Base-by-base conservation (phyloP, 306 rosid species). In the Gillenia trifoliata region DNA sequence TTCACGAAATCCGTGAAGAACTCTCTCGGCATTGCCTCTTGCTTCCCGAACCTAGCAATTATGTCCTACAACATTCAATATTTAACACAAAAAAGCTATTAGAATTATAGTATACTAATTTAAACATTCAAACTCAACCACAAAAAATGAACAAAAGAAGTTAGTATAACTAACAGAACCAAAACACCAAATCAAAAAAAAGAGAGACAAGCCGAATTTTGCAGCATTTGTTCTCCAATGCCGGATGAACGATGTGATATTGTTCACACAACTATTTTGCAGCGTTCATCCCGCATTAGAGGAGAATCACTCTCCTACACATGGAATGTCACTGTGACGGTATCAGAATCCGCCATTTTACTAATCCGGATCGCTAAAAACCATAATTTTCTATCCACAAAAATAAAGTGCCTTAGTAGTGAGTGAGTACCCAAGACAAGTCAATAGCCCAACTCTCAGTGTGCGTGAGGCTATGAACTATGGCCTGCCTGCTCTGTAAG, bases 401-500 rank as follows among this genome's bases (percentile, higher is more conserved):
- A 8, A 45, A 20, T 45, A 15, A 15, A 45, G 13, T 45, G 52
- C 52, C 15, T 45, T 15, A 45, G 20, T 1, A 45, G 20, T 5
- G 52, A 54, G 60, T 54, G 25, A 71, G 66, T 83, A 92, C 98
- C 98, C 97, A 93, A 60, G 97, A 93, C 84, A 93, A 77, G 69
- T 93, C 98, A 33, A 89, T 81, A 29, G 98, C 98, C 98, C 97
- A 93, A 77, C 98, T 93, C 80, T 93, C 98, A 29, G 83, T 93
- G 76, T 90, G 98, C 65, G 87, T 82, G 61, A 90, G 93, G 77
- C 98, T 90, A 75, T 90, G 98, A 45, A 93, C 88, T 43, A 93
- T 89, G 78, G 95, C 92, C 79, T 80, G 86, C 77, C 98, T 81
- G 73, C 98, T 93, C 85, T 86, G 93, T 83, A 93, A 89, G 93